Percentiles rank a stretch among this genome's conserved stretches.
Evolutionary conservation across 2,329 filamentous ascomycete species (phyloP).

Genomic region (Monilinia polystroma): DNA sequence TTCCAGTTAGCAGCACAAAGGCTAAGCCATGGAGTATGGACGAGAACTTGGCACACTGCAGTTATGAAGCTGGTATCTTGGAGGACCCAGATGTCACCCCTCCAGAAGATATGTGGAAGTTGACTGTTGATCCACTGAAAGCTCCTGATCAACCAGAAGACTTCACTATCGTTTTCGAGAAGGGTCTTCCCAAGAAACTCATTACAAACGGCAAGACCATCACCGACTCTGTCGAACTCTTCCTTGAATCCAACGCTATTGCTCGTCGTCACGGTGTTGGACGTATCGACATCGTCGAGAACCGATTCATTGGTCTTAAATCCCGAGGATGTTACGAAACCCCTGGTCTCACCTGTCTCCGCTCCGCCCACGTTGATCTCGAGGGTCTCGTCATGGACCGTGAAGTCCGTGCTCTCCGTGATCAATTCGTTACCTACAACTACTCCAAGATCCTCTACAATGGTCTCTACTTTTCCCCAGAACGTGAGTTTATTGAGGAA

Average conservation of each 20-base stretch:
- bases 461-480: constrained; percentile 65
- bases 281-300: constrained; percentile 80
- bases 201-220: constrained; percentile 57
- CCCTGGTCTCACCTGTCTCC: constrained; percentile 39
- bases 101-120: constrained; percentile 78
- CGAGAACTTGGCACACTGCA: constrained; percentile 73
- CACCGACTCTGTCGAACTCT: constrained; percentile 70
- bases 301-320: constrained; percentile 78
- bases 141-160: constrained; percentile 70
- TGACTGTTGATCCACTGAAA: constrained; percentile 65
- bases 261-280: constrained; percentile 72
- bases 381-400: constrained; percentile 68
- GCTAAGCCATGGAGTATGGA: constrained; percentile 68
- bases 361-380: constrained; percentile 50
- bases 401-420: constrained; percentile 66
- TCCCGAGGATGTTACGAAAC: constrained; percentile 76
- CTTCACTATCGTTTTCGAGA: constrained; percentile 69
- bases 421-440: constrained; percentile 67
- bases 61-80: constrained; percentile 76
- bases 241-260: constrained; percentile 69
- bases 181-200: constrained; percentile 71
- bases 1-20: constrained; percentile 72
- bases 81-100: constrained; percentile 65
- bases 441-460: constrained; percentile 61
- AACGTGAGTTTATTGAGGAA: constrained; percentile 69